Percentiles rank a stretch among this genome's conserved stretches.
These are phyloP conservation scores for Lagenidium sp. DNA, from an alignment of 352 stramenopile genomes.

Conservation along the genomic window DNA sequence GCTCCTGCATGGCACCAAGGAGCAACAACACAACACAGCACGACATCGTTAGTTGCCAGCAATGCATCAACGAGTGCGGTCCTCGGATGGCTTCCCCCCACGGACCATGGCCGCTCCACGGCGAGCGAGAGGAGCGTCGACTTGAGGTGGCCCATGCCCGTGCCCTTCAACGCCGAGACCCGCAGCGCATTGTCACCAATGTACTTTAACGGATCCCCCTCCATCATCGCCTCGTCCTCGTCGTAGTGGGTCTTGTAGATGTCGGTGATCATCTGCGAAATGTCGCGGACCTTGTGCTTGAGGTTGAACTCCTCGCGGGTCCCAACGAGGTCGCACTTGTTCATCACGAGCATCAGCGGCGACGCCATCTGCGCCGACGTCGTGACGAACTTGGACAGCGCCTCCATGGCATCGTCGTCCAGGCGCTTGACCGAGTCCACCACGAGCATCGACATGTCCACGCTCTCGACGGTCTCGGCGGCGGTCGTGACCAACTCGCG, in stretches of 20 bases:
- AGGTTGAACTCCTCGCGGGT: conserved; percentile 44
- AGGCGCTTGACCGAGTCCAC: conserved; percentile 81
- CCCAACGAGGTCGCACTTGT: conserved; percentile 71
- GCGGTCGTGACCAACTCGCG: conserved; percentile 70
- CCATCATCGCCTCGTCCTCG: conserved; percentile 33
- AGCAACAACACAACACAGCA: too few species aligned
- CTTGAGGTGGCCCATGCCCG: conserved; percentile 53
- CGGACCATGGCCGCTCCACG: conserved; percentile 65
- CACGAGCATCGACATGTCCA: conserved; percentile 82
- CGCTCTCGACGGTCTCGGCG: conserved; percentile 63
- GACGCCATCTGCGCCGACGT: conserved; percentile 65
- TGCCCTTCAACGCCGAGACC: conserved; percentile 68
- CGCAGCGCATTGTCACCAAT: conserved; percentile 68
- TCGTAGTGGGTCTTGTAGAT: conserved; percentile 67
- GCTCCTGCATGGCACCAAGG: too few species aligned
- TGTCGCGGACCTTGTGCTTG: conserved; percentile 54
- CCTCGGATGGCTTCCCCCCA: too few species aligned
- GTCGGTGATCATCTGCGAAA: conserved; percentile 78
- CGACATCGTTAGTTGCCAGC: too few species aligned
- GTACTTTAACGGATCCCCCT: conserved; percentile 56
- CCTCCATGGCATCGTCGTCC: conserved; percentile 66
- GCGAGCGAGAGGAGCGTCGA: conserved; percentile 56
- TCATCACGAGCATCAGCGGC: conserved; percentile 82
- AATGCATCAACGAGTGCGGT: too few species aligned
- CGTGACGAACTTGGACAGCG: conserved; percentile 70